These are phyloP conservation scores for Cydonia oblonga DNA, from an alignment of 331 rosid genomes.

Conservation along the genomic window DNA sequence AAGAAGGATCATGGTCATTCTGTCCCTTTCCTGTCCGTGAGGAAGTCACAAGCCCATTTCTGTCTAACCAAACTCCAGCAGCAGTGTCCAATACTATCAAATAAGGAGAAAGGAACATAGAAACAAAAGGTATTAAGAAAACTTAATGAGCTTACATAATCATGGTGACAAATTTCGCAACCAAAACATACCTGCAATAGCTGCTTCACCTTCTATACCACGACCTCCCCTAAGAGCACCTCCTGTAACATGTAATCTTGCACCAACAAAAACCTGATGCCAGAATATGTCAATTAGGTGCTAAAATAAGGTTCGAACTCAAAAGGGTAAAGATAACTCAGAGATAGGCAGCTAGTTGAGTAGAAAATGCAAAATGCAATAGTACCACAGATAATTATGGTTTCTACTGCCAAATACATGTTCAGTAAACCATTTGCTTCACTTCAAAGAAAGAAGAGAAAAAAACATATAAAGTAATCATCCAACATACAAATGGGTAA, in stretches of 20 bases:
- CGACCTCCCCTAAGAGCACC: constrained; percentile 96
- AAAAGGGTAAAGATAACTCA: constrained; percentile 3
- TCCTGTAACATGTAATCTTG: constrained; percentile 96
- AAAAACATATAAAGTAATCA: neutral
- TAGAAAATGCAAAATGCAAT: neutral
- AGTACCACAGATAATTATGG: neutral
- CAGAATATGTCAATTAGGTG: constrained; percentile 13
- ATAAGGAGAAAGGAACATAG: neutral
- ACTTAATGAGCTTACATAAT: neutral
- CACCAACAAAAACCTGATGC: constrained; percentile 90
- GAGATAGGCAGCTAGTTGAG: neutral
- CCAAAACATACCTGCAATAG: constrained; percentile 59
- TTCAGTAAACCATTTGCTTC: neutral
- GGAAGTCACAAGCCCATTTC: constrained; percentile 85
- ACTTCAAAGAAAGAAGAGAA: neutral
- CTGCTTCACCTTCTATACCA: constrained; percentile 84
- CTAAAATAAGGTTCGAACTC: constrained; percentile 1
- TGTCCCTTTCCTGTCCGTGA: constrained; percentile 69
- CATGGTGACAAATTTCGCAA: constrained; percentile 2
- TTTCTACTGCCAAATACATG: neutral
- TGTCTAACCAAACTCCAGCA: constrained; percentile 98
- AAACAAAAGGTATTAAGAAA: neutral
- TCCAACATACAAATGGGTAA: neutral
- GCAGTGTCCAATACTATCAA: constrained; percentile 94
- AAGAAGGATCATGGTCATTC: constrained; percentile 53